Evolutionary conservation across 2,329 filamentous ascomycete species (phyloP).

Genomic region (Penicillium occitanis): DNA sequence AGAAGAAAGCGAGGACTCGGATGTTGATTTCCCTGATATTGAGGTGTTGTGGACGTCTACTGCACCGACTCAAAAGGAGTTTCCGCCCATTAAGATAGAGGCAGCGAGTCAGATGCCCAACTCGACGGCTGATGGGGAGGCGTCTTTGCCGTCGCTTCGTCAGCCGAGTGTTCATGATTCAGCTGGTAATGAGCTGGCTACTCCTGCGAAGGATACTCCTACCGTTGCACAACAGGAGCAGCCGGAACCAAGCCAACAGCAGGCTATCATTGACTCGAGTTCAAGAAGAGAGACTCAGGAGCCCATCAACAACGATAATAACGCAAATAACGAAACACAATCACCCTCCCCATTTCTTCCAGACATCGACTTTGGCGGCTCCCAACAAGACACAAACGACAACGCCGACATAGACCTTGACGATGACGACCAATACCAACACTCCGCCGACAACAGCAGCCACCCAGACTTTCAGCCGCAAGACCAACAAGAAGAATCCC

Average conservation of each 20-base stretch:
- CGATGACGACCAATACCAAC: conserved; percentile 5
- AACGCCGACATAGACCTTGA: background rate
- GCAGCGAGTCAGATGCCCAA: background rate
- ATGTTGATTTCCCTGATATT: conserved; percentile 15
- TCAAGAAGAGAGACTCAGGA: background rate
- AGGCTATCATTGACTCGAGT: background rate
- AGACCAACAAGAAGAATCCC: background rate
- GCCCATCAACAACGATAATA: background rate
- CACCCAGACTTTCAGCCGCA: background rate
- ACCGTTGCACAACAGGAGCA: background rate
- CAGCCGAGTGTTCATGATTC: background rate
- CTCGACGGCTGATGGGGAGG: background rate
- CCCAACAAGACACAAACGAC: background rate
- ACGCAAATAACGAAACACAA: background rate
- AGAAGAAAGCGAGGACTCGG: background rate
- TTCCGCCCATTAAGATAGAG: conserved; percentile 15
- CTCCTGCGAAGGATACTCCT: background rate
- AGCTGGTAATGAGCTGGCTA: conserved; percentile 9
- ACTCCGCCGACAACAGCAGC: conserved; percentile 10
- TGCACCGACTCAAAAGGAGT: conserved; percentile 20
- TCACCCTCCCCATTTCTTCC: background rate
- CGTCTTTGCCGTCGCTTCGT: background rate
- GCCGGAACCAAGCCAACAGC: background rate
- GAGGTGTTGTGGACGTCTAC: conserved; percentile 23
- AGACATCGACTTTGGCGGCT: background rate